These are phyloP conservation scores for Hanseniaspora vineae DNA, from an alignment of 805 yeast genomes.

Conservation along the genomic window DNA sequence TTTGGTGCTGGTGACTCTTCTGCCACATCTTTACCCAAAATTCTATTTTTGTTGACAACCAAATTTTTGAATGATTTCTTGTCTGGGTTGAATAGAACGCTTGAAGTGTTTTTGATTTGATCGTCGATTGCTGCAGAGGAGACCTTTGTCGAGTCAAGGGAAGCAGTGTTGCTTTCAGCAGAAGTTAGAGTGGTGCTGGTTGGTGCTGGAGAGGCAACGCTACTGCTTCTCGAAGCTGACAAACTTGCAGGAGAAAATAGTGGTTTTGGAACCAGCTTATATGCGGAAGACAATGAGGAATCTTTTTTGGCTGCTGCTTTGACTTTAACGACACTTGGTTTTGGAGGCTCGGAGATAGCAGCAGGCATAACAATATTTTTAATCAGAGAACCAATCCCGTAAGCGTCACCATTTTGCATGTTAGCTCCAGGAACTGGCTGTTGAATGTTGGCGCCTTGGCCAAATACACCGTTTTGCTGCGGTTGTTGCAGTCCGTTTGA, in stretches of 20 bases:
- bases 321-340: constrained; percentile 37
- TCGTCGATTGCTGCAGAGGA: not conserved
- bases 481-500: constrained; percentile 14
- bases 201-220: not conserved
- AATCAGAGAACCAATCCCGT: constrained; percentile 54
- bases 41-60: constrained; percentile 12
- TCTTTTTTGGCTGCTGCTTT: constrained; percentile 39
- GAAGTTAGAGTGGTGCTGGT: not conserved
- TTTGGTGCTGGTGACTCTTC: too few species aligned
- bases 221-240: constrained; percentile 4
- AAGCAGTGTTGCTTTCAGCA: not conserved
- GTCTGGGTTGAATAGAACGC: constrained; percentile 17
- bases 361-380: constrained; percentile 28
- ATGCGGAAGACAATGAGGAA: constrained; percentile 46
- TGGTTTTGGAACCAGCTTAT: constrained; percentile 53
- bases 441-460: constrained; percentile 10
- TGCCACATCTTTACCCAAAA: constrained; percentile 1
- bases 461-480: constrained; percentile 14
- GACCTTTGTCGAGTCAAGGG: not conserved
- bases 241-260: constrained; percentile 26
- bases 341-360: constrained; percentile 27
- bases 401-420: constrained; percentile 1
- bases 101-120: not conserved
- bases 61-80: constrained; percentile 19
- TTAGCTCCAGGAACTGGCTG: constrained; percentile 15